Conservation (phyloP, 345 rosid species). For the Populus simonii region DNA sequence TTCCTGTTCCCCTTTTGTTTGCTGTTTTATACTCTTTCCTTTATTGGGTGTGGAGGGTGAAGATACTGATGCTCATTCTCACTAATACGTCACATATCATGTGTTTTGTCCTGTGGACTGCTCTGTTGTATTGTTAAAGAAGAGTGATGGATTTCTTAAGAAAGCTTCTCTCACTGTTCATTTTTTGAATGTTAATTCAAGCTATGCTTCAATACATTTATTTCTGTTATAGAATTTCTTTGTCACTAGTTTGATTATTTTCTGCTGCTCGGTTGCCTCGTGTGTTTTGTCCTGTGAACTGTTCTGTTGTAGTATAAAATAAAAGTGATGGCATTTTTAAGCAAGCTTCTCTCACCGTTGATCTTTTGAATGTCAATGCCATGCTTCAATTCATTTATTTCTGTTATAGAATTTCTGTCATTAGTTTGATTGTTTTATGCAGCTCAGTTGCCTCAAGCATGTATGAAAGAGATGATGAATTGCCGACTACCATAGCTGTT, state of each 20-base stretch:
- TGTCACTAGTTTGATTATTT: constrained; percentile 32
- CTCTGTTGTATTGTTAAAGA: not conserved
- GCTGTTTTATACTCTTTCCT: not conserved
- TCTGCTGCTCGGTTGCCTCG: constrained; percentile 72
- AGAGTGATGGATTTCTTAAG: not conserved
- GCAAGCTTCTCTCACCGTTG: not conserved
- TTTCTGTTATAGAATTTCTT: not conserved
- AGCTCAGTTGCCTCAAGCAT: constrained; percentile 74
- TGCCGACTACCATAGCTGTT: constrained; percentile 78
- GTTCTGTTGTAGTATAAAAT: not conserved
- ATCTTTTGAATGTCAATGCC: not conserved
- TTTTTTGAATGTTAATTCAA: not conserved
- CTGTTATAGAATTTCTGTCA: not conserved
- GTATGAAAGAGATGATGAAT: constrained; percentile 82
- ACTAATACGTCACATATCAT: constrained; percentile 14
- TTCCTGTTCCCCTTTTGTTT: not conserved
- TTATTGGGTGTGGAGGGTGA: not conserved
- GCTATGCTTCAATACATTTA: not conserved
- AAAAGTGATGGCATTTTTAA: not conserved
- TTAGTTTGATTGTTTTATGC: constrained; percentile 45
- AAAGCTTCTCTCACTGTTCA: not conserved
- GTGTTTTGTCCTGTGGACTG: not conserved
- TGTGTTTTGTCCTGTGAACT: not conserved
- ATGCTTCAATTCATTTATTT: not conserved
- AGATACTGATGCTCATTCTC: not conserved